These are phyloP conservation scores for Apiotrichum gracile DNA, from an alignment of 1,284 basidiomycete species.

Conservation along the genomic window DNA sequence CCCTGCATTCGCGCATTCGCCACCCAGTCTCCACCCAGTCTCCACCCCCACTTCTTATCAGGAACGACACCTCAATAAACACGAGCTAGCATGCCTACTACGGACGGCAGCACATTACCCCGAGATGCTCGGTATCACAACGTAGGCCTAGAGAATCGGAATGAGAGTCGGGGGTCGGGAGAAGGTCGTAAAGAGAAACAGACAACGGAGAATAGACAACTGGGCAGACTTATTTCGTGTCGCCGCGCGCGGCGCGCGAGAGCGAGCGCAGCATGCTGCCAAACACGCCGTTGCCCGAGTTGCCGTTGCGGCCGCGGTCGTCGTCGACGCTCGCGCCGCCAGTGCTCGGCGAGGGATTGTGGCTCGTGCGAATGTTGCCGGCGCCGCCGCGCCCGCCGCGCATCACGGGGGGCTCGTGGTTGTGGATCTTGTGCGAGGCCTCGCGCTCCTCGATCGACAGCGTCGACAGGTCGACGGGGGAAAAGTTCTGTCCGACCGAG, in stretches of 20 bases:
- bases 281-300: slow-evolving; percentile 30
- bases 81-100: no score
- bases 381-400: slow-evolving; percentile 38
- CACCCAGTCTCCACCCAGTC: no score
- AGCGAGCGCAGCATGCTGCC: slow-evolving; percentile 41
- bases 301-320: slow-evolving; percentile 19
- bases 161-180: no score
- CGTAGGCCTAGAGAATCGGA: no score
- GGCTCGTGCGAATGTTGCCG: slow-evolving; percentile 28
- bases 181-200: no score
- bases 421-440: slow-evolving; percentile 35
- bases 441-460: slow-evolving; percentile 39
- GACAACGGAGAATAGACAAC: no score
- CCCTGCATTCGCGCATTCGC: no score
- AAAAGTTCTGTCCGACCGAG: slow-evolving; percentile 24
- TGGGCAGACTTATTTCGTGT: slow-evolving; percentile 2
- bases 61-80: no score
- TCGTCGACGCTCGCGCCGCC: not conserved
- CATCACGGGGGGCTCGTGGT: slow-evolving; percentile 23
- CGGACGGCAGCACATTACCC: no score
- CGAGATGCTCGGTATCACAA: no score
- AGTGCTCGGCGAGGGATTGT: slow-evolving; percentile 5
- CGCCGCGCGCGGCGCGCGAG: slow-evolving; percentile 37
- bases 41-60: no score
- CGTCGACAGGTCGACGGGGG: slow-evolving; percentile 26